phyloP scores from a whole-genome alignment of 2,329 filamentous ascomycete species.

The Leptographium lundbergii region DNA sequence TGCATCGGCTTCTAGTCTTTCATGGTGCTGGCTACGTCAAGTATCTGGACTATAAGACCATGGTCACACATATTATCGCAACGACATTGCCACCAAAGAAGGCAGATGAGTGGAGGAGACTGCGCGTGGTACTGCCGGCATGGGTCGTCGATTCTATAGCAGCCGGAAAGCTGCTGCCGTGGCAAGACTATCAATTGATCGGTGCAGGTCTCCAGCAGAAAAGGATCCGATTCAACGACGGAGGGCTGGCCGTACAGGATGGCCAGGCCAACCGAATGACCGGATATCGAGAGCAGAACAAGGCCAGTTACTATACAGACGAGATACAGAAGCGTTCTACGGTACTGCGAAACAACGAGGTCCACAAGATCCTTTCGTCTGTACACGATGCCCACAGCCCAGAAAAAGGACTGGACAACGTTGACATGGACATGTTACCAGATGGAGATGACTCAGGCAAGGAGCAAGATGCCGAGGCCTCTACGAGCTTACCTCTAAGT shows the following conservation, averaged over 20 bases:
- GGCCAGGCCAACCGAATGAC: constrained; percentile 49
- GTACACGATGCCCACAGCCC: background rate
- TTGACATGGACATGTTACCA: background rate
- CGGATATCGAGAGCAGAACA: constrained; percentile 71
- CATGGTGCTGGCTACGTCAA: constrained; percentile 94
- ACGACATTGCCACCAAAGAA: constrained; percentile 88
- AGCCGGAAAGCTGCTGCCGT: constrained; percentile 70
- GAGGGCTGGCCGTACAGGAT: constrained; percentile 54
- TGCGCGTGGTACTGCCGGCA: constrained; percentile 85
- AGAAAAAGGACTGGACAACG: background rate
- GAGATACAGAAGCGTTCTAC: constrained; percentile 40
- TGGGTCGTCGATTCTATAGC: constrained; percentile 88
- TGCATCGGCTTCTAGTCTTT: constrained; percentile 77
- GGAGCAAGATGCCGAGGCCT: background rate
- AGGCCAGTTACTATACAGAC: constrained; percentile 68
- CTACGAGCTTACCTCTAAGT: background rate
- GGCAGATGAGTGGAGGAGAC: constrained; percentile 71
- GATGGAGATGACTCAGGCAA: background rate
- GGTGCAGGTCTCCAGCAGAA: constrained; percentile 78
- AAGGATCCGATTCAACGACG: constrained; percentile 52
- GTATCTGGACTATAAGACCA: constrained; percentile 88
- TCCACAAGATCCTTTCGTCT: background rate
- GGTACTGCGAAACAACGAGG: background rate
- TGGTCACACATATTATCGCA: constrained; percentile 91
- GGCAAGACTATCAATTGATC: constrained; percentile 73